Evolutionary conservation across 1,284 basidiomycete genomes (phyloP).

Genomic region (Ustilago sp.): DNA sequence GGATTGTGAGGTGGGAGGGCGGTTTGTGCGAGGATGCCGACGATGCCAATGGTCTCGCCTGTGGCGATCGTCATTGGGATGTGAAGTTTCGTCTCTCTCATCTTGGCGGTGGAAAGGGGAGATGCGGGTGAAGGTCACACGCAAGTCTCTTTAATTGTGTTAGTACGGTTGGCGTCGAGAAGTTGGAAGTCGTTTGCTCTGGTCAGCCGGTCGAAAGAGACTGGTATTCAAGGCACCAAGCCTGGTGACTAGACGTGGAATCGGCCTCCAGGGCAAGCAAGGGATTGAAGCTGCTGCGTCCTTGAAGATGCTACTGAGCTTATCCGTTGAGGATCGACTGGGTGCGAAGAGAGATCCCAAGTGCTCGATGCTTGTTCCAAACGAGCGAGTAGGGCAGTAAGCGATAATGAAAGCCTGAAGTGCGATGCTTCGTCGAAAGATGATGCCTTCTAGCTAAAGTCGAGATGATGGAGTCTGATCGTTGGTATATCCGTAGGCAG

Average conservation of each 20-base stretch:
- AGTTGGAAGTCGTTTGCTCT: not conserved
- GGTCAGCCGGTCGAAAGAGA: not conserved
- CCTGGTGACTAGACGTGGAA: not conserved
- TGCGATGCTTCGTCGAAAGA: no score
- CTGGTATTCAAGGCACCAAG: not conserved
- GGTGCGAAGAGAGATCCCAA: no score
- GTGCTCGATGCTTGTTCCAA: no score
- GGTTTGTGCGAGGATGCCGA: constrained; percentile 49
- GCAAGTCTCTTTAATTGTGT: not conserved
- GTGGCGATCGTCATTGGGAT: constrained; percentile 48
- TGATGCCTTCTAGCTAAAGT: no score
- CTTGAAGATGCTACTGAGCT: no score
- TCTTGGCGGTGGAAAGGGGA: constrained; percentile 10
- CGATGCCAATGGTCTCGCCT: constrained; percentile 44
- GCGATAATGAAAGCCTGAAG: no score
- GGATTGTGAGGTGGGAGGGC: constrained; percentile 36
- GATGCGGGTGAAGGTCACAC: not conserved
- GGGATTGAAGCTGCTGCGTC: no score
- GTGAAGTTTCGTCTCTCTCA: constrained; percentile 52
- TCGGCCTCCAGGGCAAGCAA: not conserved
- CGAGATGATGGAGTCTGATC: no score
- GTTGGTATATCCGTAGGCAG: no score
- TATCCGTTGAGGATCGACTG: no score
- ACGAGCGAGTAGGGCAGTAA: no score
- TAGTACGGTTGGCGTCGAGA: not conserved